phyloP scores from a whole-genome alignment of 2,329 filamentous ascomycete genomes.

The Colletotrichum liriopes region DNA sequence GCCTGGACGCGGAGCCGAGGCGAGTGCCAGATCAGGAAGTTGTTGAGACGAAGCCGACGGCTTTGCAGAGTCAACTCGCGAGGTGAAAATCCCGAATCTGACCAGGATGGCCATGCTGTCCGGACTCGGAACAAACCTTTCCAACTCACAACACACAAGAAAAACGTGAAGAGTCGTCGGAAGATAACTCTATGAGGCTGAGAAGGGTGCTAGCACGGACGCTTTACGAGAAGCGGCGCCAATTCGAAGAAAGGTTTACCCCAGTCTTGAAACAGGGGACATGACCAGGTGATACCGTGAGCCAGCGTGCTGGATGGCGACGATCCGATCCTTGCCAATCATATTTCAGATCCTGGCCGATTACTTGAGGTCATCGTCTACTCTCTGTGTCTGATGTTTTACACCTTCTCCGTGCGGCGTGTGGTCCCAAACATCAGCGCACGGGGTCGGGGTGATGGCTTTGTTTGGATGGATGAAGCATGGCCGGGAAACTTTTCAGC shows the following conservation, averaged over 20 bases:
- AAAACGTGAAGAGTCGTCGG: slow-evolving; percentile 35
- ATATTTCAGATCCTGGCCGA: neutral
- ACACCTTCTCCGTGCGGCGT: slow-evolving; percentile 15
- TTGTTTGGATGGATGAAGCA: slow-evolving; percentile 36
- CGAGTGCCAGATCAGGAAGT: slow-evolving; percentile 11
- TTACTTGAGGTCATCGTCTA: slow-evolving; percentile 30
- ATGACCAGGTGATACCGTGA: slow-evolving; percentile 31
- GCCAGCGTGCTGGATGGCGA: slow-evolving; percentile 18
- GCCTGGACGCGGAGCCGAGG: slow-evolving; percentile 6
- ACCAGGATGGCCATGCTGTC: slow-evolving; percentile 30
- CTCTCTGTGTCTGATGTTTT: slow-evolving; percentile 41
- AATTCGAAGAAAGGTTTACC: slow-evolving; percentile 18
- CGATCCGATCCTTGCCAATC: slow-evolving; percentile 28
- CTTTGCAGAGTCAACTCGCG: neutral
- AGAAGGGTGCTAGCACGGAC: slow-evolving; percentile 25
- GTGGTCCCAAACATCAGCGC: slow-evolving; percentile 38
- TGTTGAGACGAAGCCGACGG: slow-evolving; percentile 25
- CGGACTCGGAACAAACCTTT: slow-evolving; percentile 15
- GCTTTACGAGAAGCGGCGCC: slow-evolving; percentile 1
- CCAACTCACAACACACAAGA: slow-evolving; percentile 24
- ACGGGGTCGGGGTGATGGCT: slow-evolving; percentile 7
- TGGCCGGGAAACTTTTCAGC: slow-evolving; percentile 9
- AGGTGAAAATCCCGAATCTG: slow-evolving; percentile 1
- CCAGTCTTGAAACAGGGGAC: slow-evolving; percentile 41
- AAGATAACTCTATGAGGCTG: slow-evolving; percentile 39